A percentile compares a stretch with the other conserved stretches of the same genome.
Evolutionary conservation across 371 early-diverging fungal species (phyloP).

Genomic region (Mucor saturninus): DNA sequence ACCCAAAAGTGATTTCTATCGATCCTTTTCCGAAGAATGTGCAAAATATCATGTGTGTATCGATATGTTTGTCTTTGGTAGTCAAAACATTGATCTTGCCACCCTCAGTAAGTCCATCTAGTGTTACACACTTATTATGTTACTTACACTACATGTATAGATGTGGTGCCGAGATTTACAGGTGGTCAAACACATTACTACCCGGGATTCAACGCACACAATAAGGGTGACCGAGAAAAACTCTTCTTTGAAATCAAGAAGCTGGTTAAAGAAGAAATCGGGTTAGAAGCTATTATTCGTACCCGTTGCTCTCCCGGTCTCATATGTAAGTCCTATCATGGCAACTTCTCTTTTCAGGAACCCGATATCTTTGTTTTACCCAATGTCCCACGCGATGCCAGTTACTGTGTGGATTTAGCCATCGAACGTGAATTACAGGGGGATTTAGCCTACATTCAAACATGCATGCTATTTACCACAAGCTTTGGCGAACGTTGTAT

Average conservation of each 20-base stretch:
- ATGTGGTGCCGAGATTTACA: constrained; percentile 76
- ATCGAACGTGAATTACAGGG: constrained; percentile 74
- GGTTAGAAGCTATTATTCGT: constrained; percentile 88
- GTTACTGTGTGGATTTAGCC: constrained; percentile 79
- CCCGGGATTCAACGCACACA: constrained; percentile 76
- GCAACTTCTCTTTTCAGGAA: constrained; percentile 85
- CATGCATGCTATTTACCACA: constrained; percentile 82
- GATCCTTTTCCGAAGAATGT: constrained; percentile 79
- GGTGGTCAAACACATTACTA: constrained; percentile 89
- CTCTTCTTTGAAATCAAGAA: constrained; percentile 71
- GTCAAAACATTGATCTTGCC: constrained; percentile 78
- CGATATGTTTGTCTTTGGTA: constrained; percentile 83
- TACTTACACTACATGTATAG: constrained; percentile 28
- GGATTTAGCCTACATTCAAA: constrained; percentile 79
- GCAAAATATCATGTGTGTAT: constrained; percentile 79
- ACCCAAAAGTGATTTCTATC: constrained; percentile 77
- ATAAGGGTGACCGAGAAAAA: constrained; percentile 68
- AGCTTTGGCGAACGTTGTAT: constrained; percentile 77
- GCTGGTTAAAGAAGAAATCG: constrained; percentile 70
- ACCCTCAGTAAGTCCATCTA: constrained; percentile 62
- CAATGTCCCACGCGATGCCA: constrained; percentile 82
- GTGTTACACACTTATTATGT: no score
- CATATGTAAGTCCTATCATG: constrained; percentile 78
- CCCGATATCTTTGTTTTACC: constrained; percentile 85
- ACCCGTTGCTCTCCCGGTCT: constrained; percentile 83